Evolutionary conservation across 1,284 basidiomycete genomes (phyloP).

Genomic region (Ceratobasidium sp.): DNA sequence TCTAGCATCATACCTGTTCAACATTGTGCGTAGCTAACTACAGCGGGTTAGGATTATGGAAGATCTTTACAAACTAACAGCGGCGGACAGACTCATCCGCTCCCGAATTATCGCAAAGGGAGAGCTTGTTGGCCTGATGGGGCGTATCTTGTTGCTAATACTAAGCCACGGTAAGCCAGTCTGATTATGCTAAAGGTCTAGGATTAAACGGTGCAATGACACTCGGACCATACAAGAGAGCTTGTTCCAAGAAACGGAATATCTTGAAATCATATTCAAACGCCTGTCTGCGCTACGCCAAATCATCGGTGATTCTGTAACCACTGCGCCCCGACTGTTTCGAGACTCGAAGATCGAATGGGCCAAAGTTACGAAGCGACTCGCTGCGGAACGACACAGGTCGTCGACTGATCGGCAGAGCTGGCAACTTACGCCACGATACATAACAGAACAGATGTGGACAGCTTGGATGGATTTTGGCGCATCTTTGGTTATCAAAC

Average conservation of each 20-base stretch:
- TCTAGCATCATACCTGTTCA: too few relatives aligned
- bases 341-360: not conserved
- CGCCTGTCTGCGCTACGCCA: not conserved
- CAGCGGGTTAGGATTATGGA: not conserved
- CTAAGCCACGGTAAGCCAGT: too few relatives aligned
- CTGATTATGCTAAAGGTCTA: not conserved
- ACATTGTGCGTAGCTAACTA: not conserved
- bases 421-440: too few relatives aligned
- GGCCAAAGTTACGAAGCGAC: not conserved
- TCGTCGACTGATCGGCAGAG: not conserved
- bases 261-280: not conserved
- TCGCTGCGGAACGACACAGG: not conserved
- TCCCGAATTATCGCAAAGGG: constrained; percentile 71
- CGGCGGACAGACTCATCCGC: not conserved
- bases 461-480: not conserved
- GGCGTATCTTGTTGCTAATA: not conserved
- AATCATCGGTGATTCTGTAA: not conserved
- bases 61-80: not conserved
- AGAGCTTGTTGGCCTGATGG: constrained; percentile 78
- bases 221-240: not conserved
- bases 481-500: not conserved
- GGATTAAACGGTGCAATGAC: not conserved
- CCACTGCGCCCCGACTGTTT: not conserved
- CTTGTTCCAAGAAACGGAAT: not conserved
- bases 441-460: not conserved